Evolutionary conservation across 768 basidiomycete species (phyloP).

Genomic region (Trametes coccinea): DNA sequence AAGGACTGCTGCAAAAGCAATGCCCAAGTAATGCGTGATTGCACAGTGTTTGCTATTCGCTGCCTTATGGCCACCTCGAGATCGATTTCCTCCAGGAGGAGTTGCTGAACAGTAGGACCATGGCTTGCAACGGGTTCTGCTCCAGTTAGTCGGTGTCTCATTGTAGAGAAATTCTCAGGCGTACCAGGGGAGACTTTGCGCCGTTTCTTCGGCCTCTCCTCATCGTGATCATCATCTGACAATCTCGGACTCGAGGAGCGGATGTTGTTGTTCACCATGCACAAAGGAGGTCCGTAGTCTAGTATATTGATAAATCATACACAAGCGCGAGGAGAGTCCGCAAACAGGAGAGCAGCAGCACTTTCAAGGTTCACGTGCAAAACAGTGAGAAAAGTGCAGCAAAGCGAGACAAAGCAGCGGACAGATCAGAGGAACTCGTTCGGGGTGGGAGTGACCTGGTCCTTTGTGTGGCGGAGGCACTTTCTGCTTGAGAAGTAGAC

Average conservation of each 20-base stretch:
- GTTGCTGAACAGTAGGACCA: conserved; percentile 18
- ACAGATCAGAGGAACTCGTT: too few species aligned
- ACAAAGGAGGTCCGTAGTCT: not conserved
- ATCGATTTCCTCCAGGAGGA: conserved; percentile 43
- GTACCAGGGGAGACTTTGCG: conserved; percentile 4
- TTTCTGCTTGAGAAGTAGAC: too few species aligned
- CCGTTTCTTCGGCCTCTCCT: conserved; percentile 14
- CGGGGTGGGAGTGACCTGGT: too few species aligned
- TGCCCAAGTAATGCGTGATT: conserved; percentile 50
- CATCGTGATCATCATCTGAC: not conserved
- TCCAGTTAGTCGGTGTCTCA: not conserved
- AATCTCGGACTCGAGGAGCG: too few species aligned
- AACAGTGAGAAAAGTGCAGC: too few species aligned
- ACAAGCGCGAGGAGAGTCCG: too few species aligned
- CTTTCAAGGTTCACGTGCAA: too few species aligned
- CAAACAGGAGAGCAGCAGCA: too few species aligned
- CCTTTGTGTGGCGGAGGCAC: too few species aligned
- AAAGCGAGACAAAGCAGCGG: too few species aligned
- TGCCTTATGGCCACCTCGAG: conserved; percentile 45
- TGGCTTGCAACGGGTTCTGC: not conserved
- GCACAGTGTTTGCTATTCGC: conserved; percentile 42
- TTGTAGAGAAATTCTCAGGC: not conserved
- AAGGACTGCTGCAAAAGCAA: conserved; percentile 41
- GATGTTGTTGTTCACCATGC: not conserved
- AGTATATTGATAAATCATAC: too few species aligned